Conservation (phyloP, 495 filamentous ascomycete genomes). For the Neurospora sp. region DNA sequence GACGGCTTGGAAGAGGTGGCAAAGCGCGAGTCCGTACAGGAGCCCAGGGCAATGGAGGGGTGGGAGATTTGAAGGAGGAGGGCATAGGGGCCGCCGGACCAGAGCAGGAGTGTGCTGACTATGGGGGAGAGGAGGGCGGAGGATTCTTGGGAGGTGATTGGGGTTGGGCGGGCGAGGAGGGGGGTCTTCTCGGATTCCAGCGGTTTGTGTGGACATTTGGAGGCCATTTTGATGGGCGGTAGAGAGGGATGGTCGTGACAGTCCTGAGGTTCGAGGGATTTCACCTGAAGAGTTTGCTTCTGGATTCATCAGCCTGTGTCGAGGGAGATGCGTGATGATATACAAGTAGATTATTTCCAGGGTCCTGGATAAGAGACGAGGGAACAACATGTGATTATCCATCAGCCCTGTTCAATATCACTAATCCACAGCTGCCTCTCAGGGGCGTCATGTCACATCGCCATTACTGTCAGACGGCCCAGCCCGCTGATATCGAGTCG, state of each 20-base stretch:
- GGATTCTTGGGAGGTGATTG: too few species aligned
- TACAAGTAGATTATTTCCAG: too few species aligned
- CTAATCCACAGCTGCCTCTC: background rate
- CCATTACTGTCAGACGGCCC: background rate
- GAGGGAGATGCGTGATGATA: too few species aligned
- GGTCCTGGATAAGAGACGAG: too few species aligned
- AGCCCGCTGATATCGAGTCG: background rate
- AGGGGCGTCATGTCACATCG: too few species aligned
- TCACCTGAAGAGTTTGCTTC: too few species aligned
- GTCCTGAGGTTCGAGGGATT: too few species aligned
- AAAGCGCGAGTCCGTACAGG: slow-evolving; percentile 10
- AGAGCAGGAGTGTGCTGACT: too few species aligned
- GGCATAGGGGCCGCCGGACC: too few species aligned
- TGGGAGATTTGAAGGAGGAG: slow-evolving; percentile 8
- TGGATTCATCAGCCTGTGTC: too few species aligned
- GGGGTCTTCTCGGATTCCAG: background rate
- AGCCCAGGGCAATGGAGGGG: slow-evolving; percentile 6
- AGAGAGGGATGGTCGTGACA: too few species aligned
- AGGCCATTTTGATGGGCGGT: background rate
- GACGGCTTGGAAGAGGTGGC: background rate
- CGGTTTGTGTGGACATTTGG: background rate
- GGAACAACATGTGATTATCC: background rate
- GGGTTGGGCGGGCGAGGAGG: background rate
- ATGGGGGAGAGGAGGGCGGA: too few species aligned
- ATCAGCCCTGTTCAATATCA: background rate